These are phyloP conservation scores for Nemania sp. DNA, from an alignment of 2,329 filamentous ascomycete genomes.

Conservation along the genomic window DNA sequence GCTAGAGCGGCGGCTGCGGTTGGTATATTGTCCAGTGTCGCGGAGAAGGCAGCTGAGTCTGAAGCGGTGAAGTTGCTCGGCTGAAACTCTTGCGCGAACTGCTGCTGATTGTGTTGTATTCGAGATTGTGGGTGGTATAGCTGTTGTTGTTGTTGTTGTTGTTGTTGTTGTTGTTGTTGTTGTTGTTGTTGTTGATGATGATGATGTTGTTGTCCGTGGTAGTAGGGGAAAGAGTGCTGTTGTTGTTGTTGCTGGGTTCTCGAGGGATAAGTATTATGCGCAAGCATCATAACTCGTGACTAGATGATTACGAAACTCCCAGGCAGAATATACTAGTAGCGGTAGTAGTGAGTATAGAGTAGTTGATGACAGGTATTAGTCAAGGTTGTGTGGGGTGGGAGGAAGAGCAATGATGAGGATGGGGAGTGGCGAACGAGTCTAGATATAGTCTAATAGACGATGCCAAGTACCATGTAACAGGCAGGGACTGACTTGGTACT, in stretches of 20 bases:
- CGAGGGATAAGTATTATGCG: slow-evolving; percentile 47
- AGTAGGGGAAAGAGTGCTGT: slow-evolving; percentile 41
- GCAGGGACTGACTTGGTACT: background rate
- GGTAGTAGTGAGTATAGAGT: slow-evolving; percentile 2
- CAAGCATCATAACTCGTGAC: slow-evolving; percentile 50
- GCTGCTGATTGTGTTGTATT: slow-evolving; percentile 28
- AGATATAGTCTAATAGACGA: slow-evolving; percentile 32
- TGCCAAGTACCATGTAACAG: slow-evolving; percentile 14
- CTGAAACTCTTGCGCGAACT: slow-evolving; percentile 27
- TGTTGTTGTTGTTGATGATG: slow-evolving; percentile 39
- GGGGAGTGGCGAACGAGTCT: slow-evolving; percentile 35
- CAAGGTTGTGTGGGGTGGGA: slow-evolving; percentile 34
- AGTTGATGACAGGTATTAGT: slow-evolving; percentile 32
- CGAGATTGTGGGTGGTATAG: slow-evolving; percentile 7
- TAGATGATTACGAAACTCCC: slow-evolving; percentile 28
- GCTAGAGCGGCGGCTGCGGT: slow-evolving; percentile 49
- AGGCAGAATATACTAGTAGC: slow-evolving; percentile 7
- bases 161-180: slow-evolving; percentile 37
- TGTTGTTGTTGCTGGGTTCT: slow-evolving; percentile 44
- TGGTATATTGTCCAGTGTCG: slow-evolving; percentile 53
- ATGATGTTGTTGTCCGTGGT: slow-evolving; percentile 46
- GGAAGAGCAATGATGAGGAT: slow-evolving; percentile 21
- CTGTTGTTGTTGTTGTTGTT: slow-evolving; percentile 39
- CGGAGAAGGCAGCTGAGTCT: slow-evolving; percentile 40
- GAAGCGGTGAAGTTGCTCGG: slow-evolving; percentile 23